Evolutionary conservation across 1,139 yeast genomes (phyloP), one percentile per base, ranked within the genome.

Genomic region (Lodderomyces parapsilosis): DNA sequence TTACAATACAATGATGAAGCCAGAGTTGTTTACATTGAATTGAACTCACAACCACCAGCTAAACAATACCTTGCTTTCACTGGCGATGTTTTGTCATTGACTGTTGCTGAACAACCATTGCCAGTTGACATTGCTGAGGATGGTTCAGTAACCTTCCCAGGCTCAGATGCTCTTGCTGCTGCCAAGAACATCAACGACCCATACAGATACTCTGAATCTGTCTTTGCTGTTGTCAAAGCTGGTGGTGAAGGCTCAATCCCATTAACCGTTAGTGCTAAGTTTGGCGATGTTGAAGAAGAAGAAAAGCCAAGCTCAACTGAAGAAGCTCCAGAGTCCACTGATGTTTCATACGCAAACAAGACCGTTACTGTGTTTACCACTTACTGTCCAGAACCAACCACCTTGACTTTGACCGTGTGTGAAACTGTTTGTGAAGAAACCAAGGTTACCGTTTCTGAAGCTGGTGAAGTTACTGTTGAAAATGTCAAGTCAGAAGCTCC

Each of bases 1-100:
- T 41, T 53, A 37, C 81, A 76, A 54, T 80, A 73, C 58, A 83
- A 83, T 56, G 83, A 83, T 37, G 83, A 74, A 44, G 59, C 75
- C 52, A 66, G 71, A 62, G 74, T 68, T 56, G 54, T 69, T 37
- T 68, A 71, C 58, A 51, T 74, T 23, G 43, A 39, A 24, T 24
- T 44, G 15, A 19, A 22, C n/a, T n/a, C 42, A 25, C 36, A 37
- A 17, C 42, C 42, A 20, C 31, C 36, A 17, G 24, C 36, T 18
- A 34, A 24, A 27, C 49, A 47, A 42, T 39, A 30, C 11, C 47
- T 50, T 18, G 43, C 44, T 13, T 34, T 46, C 34, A 36, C 24
- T 2, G 46, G 44, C 20, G 36, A 41, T 32, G 42, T 50, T 34
- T 34, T 47, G 23, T 47, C 49, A 42, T 49, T 59, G 25, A 45